Conservation (phyloP, 2,329 filamentous ascomycete genomes). For the Pseudohalonectria lignicola region DNA sequence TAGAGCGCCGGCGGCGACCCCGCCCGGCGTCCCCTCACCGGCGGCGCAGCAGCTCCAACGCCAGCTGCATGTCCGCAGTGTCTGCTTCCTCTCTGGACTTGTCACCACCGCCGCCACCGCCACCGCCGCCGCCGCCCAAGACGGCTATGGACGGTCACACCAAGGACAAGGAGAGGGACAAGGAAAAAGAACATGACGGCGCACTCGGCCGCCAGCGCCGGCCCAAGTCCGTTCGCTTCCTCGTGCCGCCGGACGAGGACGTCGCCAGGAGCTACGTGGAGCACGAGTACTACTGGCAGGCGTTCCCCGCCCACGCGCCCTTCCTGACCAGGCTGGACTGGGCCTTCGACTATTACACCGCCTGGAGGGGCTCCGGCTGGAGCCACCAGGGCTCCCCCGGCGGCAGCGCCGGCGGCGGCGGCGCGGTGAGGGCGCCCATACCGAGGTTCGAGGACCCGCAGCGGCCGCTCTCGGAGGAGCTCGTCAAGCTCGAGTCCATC, state of each 20-base stretch:
- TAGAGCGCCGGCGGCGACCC: conserved; percentile 10
- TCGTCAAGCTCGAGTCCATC: conserved; percentile 28
- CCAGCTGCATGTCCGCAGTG: too few species aligned
- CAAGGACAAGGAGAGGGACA: not conserved
- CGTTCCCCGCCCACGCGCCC: conserved; percentile 38
- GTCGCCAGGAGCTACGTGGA: conserved; percentile 14
- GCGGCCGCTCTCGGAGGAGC: conserved; percentile 24
- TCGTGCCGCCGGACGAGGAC: conserved; percentile 12
- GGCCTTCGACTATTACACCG: conserved; percentile 41
- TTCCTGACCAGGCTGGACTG: conserved; percentile 41
- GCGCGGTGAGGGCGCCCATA: too few species aligned
- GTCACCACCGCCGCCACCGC: not conserved
- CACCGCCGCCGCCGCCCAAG: not conserved
- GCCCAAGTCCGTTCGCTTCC: conserved; percentile 2
- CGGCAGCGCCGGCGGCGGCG: too few species aligned
- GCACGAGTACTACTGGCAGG: conserved; percentile 48
- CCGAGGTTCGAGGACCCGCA: conserved; percentile 31
- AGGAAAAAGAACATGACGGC: conserved; percentile 1
- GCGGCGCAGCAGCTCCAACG: too few species aligned
- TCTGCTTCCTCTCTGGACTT: not conserved
- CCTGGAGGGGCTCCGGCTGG: conserved; percentile 42
- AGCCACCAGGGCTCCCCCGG: not conserved
- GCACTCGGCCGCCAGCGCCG: not conserved
- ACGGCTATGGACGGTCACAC: not conserved
- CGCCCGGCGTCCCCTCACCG: not conserved